phyloP scores from a whole-genome alignment of 2,329 filamentous ascomycete species.

The Hymenoscyphus fructigenus region DNA sequence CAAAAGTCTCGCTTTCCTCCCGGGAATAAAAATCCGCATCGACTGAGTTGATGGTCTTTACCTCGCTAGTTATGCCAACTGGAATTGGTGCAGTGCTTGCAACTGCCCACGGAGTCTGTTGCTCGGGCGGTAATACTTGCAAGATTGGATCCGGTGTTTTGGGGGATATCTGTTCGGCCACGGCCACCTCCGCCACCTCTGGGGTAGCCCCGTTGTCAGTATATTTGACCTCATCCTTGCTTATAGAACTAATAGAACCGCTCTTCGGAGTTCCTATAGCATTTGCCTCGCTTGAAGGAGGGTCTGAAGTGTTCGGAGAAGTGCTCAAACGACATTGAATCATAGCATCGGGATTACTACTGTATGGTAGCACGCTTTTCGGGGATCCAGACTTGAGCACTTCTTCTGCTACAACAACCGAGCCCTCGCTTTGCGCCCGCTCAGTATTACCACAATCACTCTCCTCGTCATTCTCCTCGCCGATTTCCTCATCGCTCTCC shows the following conservation, averaged over 20 bases:
- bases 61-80: background rate
- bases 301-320: background rate
- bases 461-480: background rate
- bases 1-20: background rate
- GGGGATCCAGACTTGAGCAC: background rate
- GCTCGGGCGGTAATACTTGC: conserved; percentile 6
- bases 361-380: background rate
- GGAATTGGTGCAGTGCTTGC: background rate
- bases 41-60: background rate
- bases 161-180: background rate
- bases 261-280: background rate
- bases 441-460: background rate
- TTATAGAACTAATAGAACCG: background rate
- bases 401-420: background rate
- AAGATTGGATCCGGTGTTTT: conserved; percentile 5
- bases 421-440: background rate
- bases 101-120: conserved; percentile 15
- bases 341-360: background rate
- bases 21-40: background rate
- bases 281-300: background rate
- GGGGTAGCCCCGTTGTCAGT: background rate
- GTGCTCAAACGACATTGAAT: background rate
- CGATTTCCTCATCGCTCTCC: background rate
- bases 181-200: background rate
- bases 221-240: background rate